These are phyloP conservation scores for Candida tetrigidarum DNA, from an alignment of 1,139 yeast species.

Conservation along the genomic window DNA sequence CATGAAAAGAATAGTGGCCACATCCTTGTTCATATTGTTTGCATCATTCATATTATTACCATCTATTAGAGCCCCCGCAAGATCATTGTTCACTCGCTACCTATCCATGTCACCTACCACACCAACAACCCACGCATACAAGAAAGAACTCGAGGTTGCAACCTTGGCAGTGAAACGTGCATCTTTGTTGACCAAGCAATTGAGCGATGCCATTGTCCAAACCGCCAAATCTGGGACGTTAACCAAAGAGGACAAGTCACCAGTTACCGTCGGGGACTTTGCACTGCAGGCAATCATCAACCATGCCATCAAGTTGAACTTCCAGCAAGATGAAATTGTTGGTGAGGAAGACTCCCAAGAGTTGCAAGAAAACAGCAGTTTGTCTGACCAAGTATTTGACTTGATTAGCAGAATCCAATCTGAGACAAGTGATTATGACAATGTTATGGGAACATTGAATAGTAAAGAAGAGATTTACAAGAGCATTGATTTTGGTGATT, in stretches of 20 bases:
- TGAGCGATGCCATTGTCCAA: conserved; percentile 67
- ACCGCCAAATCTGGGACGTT: conserved; percentile 64
- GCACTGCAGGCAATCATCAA: conserved; percentile 95
- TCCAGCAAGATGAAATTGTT: conserved; percentile 84
- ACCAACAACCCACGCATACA: conserved; percentile 33
- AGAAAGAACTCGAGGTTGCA: conserved; percentile 74
- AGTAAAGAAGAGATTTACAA: conserved; percentile 56
- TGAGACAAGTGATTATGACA: conserved; percentile 27
- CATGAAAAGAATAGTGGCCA: conserved; percentile 3
- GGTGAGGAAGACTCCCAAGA: conserved; percentile 92
- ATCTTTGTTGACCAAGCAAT: conserved; percentile 71
- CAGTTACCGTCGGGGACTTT: conserved; percentile 96
- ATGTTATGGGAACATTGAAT: conserved; percentile 44
- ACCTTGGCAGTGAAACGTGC: conserved; percentile 92
- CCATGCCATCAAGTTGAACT: conserved; percentile 75
- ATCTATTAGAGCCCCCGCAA: neutral
- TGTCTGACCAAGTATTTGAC: conserved; percentile 43
- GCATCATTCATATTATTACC: conserved; percentile 5
- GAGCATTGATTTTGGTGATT: conserved; percentile 79
- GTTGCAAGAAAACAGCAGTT: conserved; percentile 52
- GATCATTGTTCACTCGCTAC: conserved; percentile 5
- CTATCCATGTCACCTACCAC: conserved; percentile 5
- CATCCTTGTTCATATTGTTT: conserved; percentile 10
- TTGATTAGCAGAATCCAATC: conserved; percentile 53
- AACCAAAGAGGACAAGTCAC: conserved; percentile 87